Base-by-base conservation (phyloP, 148 eudicot species). In the Rhododendron molle region DNA sequence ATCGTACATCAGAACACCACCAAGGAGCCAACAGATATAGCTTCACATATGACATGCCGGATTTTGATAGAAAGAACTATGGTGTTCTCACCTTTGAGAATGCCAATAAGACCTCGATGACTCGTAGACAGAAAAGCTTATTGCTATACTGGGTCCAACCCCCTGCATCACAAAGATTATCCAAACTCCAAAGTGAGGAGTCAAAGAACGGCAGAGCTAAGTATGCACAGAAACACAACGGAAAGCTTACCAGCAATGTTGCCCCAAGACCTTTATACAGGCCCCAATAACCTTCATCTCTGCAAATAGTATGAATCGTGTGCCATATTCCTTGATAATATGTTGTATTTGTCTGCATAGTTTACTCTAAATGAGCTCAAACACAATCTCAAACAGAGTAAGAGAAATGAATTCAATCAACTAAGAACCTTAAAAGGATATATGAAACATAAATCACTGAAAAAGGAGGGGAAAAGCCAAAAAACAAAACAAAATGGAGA, bases 191-290 rank as follows among this genome's bases (percentile, higher is more conserved):
- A 60, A 23, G n/a, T 40, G 36, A 40, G 50, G 15, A 36, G 38
- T 10, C 58, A 13, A 16, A 30, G 77, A 60, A 43, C 14, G 38
- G 54, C 3, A n/a, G 76, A 30, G 38, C 38, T 32, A 71, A 71
- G 76, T 71, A 47, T 76, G 28, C 72, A 18, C 32, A 81, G 36
- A 76, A 60, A 62, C 72, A 81, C 2, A 32, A 8, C 13, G 16
- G 43, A 81, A 91, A 81, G 79, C 88, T 65, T 92, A 95, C 94
- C 95, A 94, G 77, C 87, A 96, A 89, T 86, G 99, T 96, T 62
- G 99, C 95, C 85, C 94, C 94, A 69, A 96, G 92, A 54, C 99
- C 99, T 88, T 93, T 94, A 85, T 96, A 96, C 86, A 96, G 90
- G 38, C 99, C 99, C 73, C 76, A 60, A 85, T 90, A 87, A 12